These are phyloP conservation scores for Hymenoscyphus linearis DNA, from an alignment of 2,329 filamentous ascomycete species.

Conservation along the genomic window DNA sequence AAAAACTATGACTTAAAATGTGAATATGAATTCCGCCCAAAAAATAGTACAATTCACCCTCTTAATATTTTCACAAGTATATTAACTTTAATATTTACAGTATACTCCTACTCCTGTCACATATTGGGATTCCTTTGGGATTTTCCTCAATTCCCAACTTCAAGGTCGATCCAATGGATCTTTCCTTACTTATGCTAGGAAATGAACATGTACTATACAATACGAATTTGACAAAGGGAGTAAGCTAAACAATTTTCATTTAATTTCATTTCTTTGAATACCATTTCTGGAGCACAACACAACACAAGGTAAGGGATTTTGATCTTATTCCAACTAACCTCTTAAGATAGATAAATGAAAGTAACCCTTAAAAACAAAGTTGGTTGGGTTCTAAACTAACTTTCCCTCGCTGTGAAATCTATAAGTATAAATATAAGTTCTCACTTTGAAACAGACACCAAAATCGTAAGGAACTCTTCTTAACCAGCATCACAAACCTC, in stretches of 20 bases:
- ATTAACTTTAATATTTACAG: slow-evolving; percentile 32
- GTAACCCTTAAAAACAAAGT: slow-evolving; percentile 43
- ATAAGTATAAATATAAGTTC: no score
- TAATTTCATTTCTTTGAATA: slow-evolving; percentile 18
- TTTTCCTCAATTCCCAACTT: slow-evolving; percentile 47
- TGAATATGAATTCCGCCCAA: slow-evolving; percentile 43
- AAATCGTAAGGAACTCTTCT: not conserved
- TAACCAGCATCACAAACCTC: not conserved
- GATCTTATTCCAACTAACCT: no score
- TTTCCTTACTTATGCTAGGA: slow-evolving; percentile 44
- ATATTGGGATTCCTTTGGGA: slow-evolving; percentile 55
- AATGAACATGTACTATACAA: slow-evolving; percentile 45
- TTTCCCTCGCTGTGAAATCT: slow-evolving; percentile 32
- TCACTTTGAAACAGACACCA: not conserved
- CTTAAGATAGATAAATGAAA: slow-evolving; percentile 51
- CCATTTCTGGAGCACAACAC: no score
- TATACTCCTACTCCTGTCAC: slow-evolving; percentile 53
- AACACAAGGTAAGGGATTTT: no score
- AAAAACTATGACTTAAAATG: slow-evolving; percentile 48
- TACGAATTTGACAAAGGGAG: slow-evolving; percentile 49
- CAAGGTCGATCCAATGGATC: slow-evolving; percentile 43
- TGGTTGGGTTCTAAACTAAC: slow-evolving; percentile 48
- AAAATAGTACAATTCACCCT: slow-evolving; percentile 45
- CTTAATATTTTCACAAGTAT: not conserved
- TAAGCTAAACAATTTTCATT: slow-evolving; percentile 4